Evolutionary conservation across 1,284 basidiomycete genomes (phyloP).

Genomic region (Schizophyllum amplum): DNA sequence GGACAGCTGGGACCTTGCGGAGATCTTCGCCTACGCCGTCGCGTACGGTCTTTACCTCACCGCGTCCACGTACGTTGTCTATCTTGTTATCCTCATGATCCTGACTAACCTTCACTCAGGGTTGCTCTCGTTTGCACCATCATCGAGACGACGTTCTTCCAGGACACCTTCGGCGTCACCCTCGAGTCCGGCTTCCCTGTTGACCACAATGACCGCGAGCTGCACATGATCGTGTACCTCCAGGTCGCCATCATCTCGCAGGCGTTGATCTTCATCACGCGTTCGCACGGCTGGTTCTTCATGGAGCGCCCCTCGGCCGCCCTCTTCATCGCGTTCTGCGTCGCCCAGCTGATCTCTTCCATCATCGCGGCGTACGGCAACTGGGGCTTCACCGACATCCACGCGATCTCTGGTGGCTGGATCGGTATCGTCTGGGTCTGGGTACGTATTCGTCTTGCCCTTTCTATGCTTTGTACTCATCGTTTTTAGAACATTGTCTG

Average conservation of each 20-base stretch:
- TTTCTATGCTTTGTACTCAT: slow-evolving; percentile 5
- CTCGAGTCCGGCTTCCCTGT: slow-evolving; percentile 42
- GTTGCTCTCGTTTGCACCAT: slow-evolving; percentile 80
- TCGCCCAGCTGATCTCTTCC: slow-evolving; percentile 90
- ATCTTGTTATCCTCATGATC: neutral
- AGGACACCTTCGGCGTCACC: slow-evolving; percentile 73
- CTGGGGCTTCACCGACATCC: slow-evolving; percentile 86
- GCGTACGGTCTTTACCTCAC: slow-evolving; percentile 95
- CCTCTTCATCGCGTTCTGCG: slow-evolving; percentile 82
- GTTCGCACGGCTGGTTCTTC: slow-evolving; percentile 96
- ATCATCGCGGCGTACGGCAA: slow-evolving; percentile 92
- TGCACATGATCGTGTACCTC: slow-evolving; percentile 80
- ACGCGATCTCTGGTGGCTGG: slow-evolving; percentile 82
- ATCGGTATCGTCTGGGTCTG: slow-evolving; percentile 96
- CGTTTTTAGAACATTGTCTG: slow-evolving; percentile 74
- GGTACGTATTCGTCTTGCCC: slow-evolving; percentile 39
- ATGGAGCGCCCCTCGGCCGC: slow-evolving; percentile 94
- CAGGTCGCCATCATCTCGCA: slow-evolving; percentile 98
- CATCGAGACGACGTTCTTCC: slow-evolving; percentile 87
- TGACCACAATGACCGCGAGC: slow-evolving; percentile 64
- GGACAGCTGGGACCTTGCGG: slow-evolving; percentile 92
- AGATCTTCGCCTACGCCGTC: slow-evolving; percentile 94
- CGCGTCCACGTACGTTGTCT: slow-evolving; percentile 65
- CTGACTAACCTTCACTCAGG: slow-evolving; percentile 29
- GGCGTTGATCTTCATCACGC: slow-evolving; percentile 94